phyloP scores from a whole-genome alignment of 371 early-diverging fungal genomes.

The Caulochytrium protostelioides region DNA sequence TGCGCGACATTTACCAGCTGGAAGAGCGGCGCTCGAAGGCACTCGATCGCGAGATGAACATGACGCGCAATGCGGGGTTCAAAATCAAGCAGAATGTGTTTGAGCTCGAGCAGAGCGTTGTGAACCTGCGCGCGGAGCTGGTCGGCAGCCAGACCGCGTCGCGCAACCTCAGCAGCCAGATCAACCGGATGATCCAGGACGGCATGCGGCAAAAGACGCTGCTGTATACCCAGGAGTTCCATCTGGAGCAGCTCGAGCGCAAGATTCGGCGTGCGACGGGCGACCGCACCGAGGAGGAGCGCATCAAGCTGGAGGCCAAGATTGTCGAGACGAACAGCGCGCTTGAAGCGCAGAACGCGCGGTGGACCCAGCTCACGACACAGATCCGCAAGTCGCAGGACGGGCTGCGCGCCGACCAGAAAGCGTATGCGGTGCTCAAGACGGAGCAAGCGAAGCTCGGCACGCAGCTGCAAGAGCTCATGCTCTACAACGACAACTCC shows the following conservation, averaged over 20 bases:
- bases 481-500: conserved; percentile 26
- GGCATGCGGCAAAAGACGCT: conserved; percentile 26
- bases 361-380: conserved; percentile 14
- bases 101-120: conserved; percentile 20
- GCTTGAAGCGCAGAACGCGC: conserved; percentile 13
- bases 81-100: conserved; percentile 26
- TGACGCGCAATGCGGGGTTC: conserved; percentile 19
- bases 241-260: conserved; percentile 33
- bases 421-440: not conserved
- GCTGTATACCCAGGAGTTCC: conserved; percentile 30
- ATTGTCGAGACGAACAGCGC: conserved; percentile 17
- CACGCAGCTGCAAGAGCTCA: conserved; percentile 23
- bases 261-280: conserved; percentile 30
- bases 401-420: conserved; percentile 14
- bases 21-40: conserved; percentile 23
- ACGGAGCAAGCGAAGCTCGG: conserved; percentile 16
- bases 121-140: conserved; percentile 21
- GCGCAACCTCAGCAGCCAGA: conserved; percentile 17
- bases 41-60: conserved; percentile 24
- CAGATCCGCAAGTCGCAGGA: conserved; percentile 30
- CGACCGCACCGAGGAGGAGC: conserved; percentile 32
- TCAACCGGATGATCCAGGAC: conserved; percentile 23
- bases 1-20: conserved; percentile 18
- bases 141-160: conserved; percentile 23
- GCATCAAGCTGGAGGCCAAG: conserved; percentile 15